Conservation (phyloP, 2,329 filamentous ascomycete species). For the Fusarium robinianum region DNA sequence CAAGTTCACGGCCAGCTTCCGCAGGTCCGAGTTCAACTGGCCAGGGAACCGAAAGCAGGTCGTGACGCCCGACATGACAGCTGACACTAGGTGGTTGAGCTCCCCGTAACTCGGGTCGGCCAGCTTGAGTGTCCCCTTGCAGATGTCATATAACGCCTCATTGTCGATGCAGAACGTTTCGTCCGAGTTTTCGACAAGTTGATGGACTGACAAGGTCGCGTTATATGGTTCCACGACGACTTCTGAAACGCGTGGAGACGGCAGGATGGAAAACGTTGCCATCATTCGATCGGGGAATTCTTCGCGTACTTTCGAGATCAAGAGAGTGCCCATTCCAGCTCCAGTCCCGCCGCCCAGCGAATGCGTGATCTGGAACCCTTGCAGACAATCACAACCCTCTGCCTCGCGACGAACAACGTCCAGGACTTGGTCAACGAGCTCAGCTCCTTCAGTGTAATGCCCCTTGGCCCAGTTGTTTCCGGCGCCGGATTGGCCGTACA, state of each 20-base stretch:
- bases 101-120: constrained; percentile 97
- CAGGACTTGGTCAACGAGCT: constrained; percentile 95
- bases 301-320: constrained; percentile 99
- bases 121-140: constrained; percentile 99
- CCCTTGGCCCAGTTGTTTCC: constrained; percentile 99
- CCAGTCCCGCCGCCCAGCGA: constrained; percentile 99
- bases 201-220: constrained; percentile 96
- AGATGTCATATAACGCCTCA: constrained; percentile 99
- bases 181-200: constrained; percentile 99
- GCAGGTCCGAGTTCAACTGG: constrained; percentile 98
- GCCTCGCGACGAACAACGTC: constrained; percentile 98
- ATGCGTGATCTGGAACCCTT: constrained; percentile 99
- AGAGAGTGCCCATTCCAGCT: constrained; percentile 98
- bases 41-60: constrained; percentile 98
- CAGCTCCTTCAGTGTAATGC: constrained; percentile 98
- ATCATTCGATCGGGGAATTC: constrained; percentile 99
- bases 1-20: constrained; percentile 99
- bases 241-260: constrained; percentile 98
- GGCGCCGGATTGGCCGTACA: constrained; percentile 98
- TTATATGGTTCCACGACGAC: constrained; percentile 99
- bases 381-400: constrained; percentile 97
- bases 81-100: constrained; percentile 98
- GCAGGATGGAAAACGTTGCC: constrained; percentile 98
- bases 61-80: constrained; percentile 98
- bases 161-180: constrained; percentile 99